A percentile compares a stretch with the other conserved stretches of the same genome.
phyloP scores from a whole-genome alignment of 345 rosid genomes.

The Eutrema japonicum region DNA sequence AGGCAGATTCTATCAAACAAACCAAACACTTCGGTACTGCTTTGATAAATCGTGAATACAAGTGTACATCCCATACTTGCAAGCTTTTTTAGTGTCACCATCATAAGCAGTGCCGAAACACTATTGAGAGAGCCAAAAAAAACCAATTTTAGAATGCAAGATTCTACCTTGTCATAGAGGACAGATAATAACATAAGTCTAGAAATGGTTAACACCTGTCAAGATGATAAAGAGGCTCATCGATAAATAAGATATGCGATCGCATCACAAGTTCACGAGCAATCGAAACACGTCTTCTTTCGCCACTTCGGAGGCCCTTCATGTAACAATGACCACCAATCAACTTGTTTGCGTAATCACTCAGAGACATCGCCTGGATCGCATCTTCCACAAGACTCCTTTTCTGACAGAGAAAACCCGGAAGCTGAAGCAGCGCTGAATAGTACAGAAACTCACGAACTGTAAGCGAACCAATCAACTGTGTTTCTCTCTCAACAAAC shows the following conservation, averaged over 20 bases:
- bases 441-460: slow-evolving; percentile 92
- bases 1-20: slow-evolving; percentile 98
- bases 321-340: slow-evolving; percentile 96
- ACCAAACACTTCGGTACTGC: slow-evolving; percentile 99
- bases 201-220: slow-evolving; percentile 60
- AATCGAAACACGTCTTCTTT: slow-evolving; percentile 95
- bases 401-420: slow-evolving; percentile 92
- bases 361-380: slow-evolving; percentile 91
- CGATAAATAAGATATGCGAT: slow-evolving; percentile 86
- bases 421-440: slow-evolving; percentile 96
- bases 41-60: slow-evolving; percentile 83
- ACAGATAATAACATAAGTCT: slow-evolving; percentile 8
- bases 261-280: slow-evolving; percentile 99
- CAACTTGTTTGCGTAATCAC: slow-evolving; percentile 89
- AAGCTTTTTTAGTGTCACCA: slow-evolving; percentile 98
- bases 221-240: slow-evolving; percentile 98
- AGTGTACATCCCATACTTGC: slow-evolving; percentile 98
- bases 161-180: not conserved
- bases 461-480: slow-evolving; percentile 85
- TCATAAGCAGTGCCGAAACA: slow-evolving; percentile 98
- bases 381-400: slow-evolving; percentile 96
- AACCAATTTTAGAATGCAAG: not conserved
- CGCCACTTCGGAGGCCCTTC: slow-evolving; percentile 91
- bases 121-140: slow-evolving; percentile 44
- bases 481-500: slow-evolving; percentile 84